phyloP scores from a whole-genome alignment of 495 filamentous ascomycete genomes.

The Pyronema domesticum region DNA sequence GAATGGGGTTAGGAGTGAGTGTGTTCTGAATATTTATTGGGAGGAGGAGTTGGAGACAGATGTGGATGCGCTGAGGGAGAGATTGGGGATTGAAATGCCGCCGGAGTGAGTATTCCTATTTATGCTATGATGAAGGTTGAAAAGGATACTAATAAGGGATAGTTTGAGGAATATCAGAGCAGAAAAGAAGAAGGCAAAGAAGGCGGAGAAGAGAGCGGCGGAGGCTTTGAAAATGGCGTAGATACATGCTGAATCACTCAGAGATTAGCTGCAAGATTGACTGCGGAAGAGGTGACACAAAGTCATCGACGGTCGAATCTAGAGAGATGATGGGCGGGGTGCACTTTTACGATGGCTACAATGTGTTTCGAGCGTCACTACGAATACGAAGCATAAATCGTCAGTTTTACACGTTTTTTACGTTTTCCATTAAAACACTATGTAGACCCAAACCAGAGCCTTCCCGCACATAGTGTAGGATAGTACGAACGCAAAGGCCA shows the following conservation, averaged over 20 bases:
- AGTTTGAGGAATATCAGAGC: slow-evolving; percentile 57
- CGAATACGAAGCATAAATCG: no score
- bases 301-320: no score
- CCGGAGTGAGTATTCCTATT: slow-evolving; percentile 38
- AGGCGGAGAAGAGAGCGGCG: slow-evolving; percentile 33
- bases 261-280: neutral
- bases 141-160: neutral
- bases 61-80: slow-evolving; percentile 52
- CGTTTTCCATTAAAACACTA: no score
- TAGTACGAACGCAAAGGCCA: no score
- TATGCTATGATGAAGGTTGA: neutral
- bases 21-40: slow-evolving; percentile 96
- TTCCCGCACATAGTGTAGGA: no score
- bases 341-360: neutral
- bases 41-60: slow-evolving; percentile 82
- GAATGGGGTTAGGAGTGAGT: slow-evolving; percentile 57
- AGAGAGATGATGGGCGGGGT: no score
- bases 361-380: neutral
- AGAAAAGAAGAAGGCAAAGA: slow-evolving; percentile 48
- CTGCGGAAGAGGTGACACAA: no score
- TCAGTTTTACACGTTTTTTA: no score
- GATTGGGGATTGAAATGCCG: slow-evolving; percentile 71
- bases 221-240: slow-evolving; percentile 15
- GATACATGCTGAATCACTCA: neutral
- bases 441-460: no score